phyloP scores from a whole-genome alignment of 169 alveolate species.

The Plasmodium inui region DNA sequence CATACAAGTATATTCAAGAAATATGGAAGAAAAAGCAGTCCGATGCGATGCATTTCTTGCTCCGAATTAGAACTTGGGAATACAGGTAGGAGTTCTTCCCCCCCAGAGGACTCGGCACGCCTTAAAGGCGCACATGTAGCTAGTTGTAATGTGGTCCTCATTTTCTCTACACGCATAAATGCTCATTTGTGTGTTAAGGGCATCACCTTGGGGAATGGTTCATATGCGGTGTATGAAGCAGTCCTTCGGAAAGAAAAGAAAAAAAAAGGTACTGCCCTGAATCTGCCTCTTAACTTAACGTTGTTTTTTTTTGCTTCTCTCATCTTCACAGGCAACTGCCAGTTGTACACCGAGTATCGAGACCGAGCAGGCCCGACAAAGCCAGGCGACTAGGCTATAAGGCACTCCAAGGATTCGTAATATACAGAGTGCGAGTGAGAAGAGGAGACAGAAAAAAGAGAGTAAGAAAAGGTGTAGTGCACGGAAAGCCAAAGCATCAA shows the following conservation, averaged over 20 bases:
- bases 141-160: background rate
- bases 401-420: constrained; percentile 99
- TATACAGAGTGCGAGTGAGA: constrained; percentile 99
- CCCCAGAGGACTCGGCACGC: background rate
- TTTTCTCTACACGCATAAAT: background rate
- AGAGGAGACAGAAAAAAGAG: constrained; percentile 99
- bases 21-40: constrained; percentile 99
- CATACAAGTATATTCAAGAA: constrained; percentile 94
- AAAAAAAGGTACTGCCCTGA: background rate
- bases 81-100: constrained; percentile 85
- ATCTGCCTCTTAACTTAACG: background rate
- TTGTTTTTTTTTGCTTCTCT: background rate
- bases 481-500: constrained; percentile 99
- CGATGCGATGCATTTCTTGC: constrained; percentile 98
- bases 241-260: background rate
- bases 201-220: background rate
- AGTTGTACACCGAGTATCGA: constrained; percentile 96
- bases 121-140: background rate
- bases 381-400: constrained; percentile 99
- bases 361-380: constrained; percentile 97
- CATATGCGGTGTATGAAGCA: background rate
- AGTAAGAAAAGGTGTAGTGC: constrained; percentile 98
- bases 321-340: constrained; percentile 92
- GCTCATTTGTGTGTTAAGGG: background rate
- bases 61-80: constrained; percentile 99